These are phyloP conservation scores for Ashbya aceris DNA, from an alignment of 1,139 yeast genomes.

Conservation along the genomic window DNA sequence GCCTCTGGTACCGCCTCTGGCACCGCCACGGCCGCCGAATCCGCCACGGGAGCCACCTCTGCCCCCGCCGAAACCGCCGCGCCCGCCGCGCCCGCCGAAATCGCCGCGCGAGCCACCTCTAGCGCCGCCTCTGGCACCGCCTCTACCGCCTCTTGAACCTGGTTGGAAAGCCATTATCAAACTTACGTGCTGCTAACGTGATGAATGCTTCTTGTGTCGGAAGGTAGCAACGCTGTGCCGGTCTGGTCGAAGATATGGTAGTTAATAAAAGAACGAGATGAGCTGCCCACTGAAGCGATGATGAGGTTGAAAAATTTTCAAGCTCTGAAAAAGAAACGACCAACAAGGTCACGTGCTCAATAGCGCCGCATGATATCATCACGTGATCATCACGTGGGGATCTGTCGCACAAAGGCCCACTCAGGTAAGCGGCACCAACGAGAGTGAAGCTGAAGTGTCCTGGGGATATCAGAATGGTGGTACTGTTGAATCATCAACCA, in stretches of 20 bases:
- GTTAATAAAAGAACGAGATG: conserved; percentile 2
- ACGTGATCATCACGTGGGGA: too few relatives aligned
- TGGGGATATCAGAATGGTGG: too few relatives aligned
- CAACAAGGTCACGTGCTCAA: not conserved
- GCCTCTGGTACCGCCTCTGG: conserved; percentile 72
- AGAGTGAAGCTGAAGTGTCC: too few relatives aligned
- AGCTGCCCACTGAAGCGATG: not conserved
- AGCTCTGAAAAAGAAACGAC: not conserved
- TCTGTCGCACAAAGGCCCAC: too few relatives aligned
- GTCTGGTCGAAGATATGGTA: not conserved
- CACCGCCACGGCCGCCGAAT: conserved; percentile 48
- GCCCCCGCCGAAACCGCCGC: conserved; percentile 42
- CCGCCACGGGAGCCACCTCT: conserved; percentile 58
- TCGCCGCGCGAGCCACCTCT: conserved; percentile 28
- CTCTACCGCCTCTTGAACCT: conserved; percentile 39
- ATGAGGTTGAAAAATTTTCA: conserved; percentile 5
- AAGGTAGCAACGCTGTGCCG: not conserved
- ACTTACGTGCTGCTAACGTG: not conserved
- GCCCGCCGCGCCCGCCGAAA: conserved; percentile 37
- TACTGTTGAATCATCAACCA: too few relatives aligned
- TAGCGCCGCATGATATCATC: too few relatives aligned
- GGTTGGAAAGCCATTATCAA: conserved; percentile 46
- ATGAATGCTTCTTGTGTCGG: not conserved
- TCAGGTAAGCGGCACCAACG: too few relatives aligned
- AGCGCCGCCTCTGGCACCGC: conserved; percentile 25